Base-by-base conservation (phyloP, 2,329 filamentous ascomycete species). In the Sporothrix brasiliensis region DNA sequence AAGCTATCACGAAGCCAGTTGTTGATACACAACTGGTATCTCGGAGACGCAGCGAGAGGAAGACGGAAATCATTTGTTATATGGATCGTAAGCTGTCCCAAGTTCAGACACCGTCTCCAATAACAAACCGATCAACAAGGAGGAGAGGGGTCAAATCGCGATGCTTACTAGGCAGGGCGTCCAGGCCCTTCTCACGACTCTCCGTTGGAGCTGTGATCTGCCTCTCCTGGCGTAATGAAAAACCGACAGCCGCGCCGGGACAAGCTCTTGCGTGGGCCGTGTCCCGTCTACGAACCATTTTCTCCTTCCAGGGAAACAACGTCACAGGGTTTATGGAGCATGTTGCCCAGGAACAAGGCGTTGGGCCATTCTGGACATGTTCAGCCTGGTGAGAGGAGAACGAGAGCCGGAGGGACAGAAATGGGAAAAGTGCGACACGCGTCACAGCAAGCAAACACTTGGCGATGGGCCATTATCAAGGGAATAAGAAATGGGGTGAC, bases 351-450 rank as follows among this genome's bases (percentile, higher is more conserved):
- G 54, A 39, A 61, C 58, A 61, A 61, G 58, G 58, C n/a, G 19
- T 39, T 24, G 39, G 58, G 24, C 13, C 44, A 13, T 27, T n/a
- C 58, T 30, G 47, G 63, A 67, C 63, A 53, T 53, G 47, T 53
- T 53, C 47, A 44, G 49, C 30, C 65, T 54, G 65, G 65, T 50
- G 50, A 24, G 27, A 68, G 66, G 66, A 68, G 66, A 68, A 68
- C 52, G 66, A 21, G 66, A 68, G 44, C 52, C 53, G 66, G 49
- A 47, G 34, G n/a, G 47, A 10, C 27, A 24, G 27, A 19, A 21
- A 44, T 14, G 24, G 10, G 34, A 21, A 61, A 41, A 44, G 34
- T 44, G 39, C 21, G 34, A 44, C n/a, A 44, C 34, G 34, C 34
- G n/a, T n/a, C 56, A 39, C 34, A 24, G 3, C 13, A 21, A 24